Evolutionary conservation across 2,329 filamentous ascomycete species (phyloP).

Genomic region (Drechslerella dactyloides): DNA sequence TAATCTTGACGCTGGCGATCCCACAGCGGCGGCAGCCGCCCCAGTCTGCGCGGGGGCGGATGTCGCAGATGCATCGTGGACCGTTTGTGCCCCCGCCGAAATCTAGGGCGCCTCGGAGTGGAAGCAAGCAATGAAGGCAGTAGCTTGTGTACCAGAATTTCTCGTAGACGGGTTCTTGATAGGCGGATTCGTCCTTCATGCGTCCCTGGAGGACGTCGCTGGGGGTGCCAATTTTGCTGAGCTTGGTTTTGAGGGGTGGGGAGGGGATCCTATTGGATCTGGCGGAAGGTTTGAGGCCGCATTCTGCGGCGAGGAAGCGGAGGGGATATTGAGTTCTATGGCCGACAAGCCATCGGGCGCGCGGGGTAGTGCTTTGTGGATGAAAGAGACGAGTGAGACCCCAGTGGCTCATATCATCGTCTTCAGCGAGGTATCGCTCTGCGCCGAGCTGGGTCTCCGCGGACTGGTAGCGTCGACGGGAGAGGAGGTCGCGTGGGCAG

Average conservation of each 20-base stretch:
- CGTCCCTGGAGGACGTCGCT: neutral
- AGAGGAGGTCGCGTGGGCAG: conserved; percentile 32
- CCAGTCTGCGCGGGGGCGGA: neutral
- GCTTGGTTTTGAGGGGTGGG: no score
- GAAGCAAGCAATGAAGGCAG: conserved; percentile 29
- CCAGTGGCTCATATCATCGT: conserved; percentile 23
- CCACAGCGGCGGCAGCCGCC: conserved; percentile 31
- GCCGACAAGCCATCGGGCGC: conserved; percentile 17
- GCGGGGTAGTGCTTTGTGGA: neutral
- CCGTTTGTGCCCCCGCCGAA: neutral
- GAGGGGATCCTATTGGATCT: neutral
- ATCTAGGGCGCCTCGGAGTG: conserved; percentile 4
- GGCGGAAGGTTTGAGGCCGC: conserved; percentile 8
- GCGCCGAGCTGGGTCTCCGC: neutral
- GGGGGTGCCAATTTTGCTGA: no score
- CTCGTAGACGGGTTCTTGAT: conserved; percentile 28
- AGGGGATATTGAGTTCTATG: conserved; percentile 23
- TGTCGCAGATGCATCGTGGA: conserved; percentile 8
- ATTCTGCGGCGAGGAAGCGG: conserved; percentile 14
- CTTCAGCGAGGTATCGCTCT: conserved; percentile 2
- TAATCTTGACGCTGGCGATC: conserved; percentile 36
- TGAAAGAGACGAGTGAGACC: neutral
- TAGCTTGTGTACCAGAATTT: conserved; percentile 25
- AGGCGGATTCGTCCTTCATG: conserved; percentile 17
- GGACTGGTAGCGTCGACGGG: neutral